Evolutionary conservation across 164 flowering plant species (phyloP).

Genomic region (Pachysandra terminalis): DNA sequence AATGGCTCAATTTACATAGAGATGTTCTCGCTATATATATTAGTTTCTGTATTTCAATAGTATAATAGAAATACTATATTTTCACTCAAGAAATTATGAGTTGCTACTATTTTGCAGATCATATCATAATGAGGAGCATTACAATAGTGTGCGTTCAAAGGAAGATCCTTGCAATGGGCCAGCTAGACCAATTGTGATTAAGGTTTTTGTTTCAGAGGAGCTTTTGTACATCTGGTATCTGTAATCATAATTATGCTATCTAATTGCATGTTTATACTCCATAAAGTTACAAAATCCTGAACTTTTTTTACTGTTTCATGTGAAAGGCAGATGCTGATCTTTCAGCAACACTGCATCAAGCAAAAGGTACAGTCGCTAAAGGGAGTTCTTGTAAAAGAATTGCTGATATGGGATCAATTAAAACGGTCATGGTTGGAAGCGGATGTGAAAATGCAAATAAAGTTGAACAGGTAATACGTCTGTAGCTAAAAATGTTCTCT

Average conservation of each 20-base stretch:
- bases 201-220: slow-evolving; percentile 41
- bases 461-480: slow-evolving; percentile 57
- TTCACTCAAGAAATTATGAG: background rate
- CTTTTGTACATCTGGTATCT: background rate
- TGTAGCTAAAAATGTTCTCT: background rate
- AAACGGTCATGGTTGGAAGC: slow-evolving; percentile 66
- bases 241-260: background rate
- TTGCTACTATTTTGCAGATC: slow-evolving; percentile 46
- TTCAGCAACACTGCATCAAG: slow-evolving; percentile 47
- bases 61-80: background rate
- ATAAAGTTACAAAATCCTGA: slow-evolving; percentile 22
- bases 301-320: slow-evolving; percentile 20
- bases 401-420: slow-evolving; percentile 40
- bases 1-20: background rate
- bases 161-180: slow-evolving; percentile 76
- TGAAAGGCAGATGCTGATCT: slow-evolving; percentile 83
- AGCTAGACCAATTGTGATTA: slow-evolving; percentile 60
- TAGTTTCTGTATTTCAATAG: background rate
- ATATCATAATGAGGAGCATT: slow-evolving; percentile 90
- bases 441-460: slow-evolving; percentile 55
- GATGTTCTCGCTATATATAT: background rate
- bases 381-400: slow-evolving; percentile 17
- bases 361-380: slow-evolving; percentile 33
- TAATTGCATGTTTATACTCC: background rate
- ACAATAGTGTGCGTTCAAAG: slow-evolving; percentile 76